Percentiles rank a stretch among this genome's conserved stretches.
These are phyloP conservation scores for Suillus ampliporus DNA, from an alignment of 768 basidiomycete genomes.

Conservation along the genomic window DNA sequence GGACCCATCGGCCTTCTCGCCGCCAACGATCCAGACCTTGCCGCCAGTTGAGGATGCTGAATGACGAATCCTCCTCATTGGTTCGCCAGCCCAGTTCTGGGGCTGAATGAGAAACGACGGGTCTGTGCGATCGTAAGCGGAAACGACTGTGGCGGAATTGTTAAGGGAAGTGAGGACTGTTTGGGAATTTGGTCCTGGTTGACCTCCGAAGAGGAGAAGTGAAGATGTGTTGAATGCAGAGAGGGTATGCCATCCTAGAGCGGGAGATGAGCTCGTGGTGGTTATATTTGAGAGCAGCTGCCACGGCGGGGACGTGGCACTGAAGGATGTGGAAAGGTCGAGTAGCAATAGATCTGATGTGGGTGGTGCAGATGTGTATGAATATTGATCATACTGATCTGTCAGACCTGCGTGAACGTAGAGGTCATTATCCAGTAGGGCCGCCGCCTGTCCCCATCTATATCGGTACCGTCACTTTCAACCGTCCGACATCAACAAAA, in stretches of 20 bases:
- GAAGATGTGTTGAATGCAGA: constrained; percentile 63
- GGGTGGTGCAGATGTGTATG: constrained; percentile 78
- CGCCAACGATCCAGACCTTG: constrained; percentile 75
- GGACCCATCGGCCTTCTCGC: constrained; percentile 84
- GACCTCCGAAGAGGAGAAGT: constrained; percentile 77
- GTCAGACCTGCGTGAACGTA: constrained; percentile 84
- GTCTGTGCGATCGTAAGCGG: constrained; percentile 41
- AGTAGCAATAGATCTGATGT: constrained; percentile 73
- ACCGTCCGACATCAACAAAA: not conserved
- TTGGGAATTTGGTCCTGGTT: constrained; percentile 63
- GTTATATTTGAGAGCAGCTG: constrained; percentile 49
- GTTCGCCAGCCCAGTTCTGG: constrained; percentile 65
- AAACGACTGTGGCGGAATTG: constrained; percentile 69
- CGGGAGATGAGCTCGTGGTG: constrained; percentile 52
- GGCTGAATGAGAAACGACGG: constrained; percentile 56
- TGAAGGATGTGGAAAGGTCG: constrained; percentile 65
- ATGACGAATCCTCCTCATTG: constrained; percentile 79
- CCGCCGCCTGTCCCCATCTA: constrained; percentile 87
- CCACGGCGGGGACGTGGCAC: constrained; percentile 72
- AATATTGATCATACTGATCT: constrained; percentile 68
- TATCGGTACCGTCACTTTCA: constrained; percentile 15
- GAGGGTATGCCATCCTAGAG: constrained; percentile 81
- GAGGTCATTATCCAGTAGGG: constrained; percentile 61
- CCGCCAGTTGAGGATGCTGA: constrained; percentile 59
- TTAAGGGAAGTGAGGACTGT: constrained; percentile 53